Conservation (phyloP, 148 eudicot genomes). For the Amaranthus palmeri region DNA sequence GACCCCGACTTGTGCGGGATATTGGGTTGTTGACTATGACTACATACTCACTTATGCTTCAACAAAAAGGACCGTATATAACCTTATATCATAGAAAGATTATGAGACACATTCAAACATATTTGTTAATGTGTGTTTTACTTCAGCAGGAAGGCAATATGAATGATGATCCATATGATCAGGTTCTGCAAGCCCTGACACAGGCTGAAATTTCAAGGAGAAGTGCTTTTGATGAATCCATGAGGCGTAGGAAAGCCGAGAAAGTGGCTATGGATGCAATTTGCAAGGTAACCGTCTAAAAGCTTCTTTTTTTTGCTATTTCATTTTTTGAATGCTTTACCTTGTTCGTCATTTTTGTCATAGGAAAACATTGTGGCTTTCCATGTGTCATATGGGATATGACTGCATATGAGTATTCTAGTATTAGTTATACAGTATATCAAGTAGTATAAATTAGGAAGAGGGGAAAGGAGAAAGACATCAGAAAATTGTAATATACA, state of each 20-base stretch:
- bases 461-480: no score
- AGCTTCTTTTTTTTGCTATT: background rate
- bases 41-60: no score
- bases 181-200: conserved; percentile 56
- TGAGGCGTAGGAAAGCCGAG: conserved; percentile 64
- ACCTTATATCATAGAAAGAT: no score
- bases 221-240: conserved; percentile 71
- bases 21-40: no score
- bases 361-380: background rate
- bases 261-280: conserved; percentile 56
- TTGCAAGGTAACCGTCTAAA: conserved; percentile 43
- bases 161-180: conserved; percentile 48
- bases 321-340: background rate
- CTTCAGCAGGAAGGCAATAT: conserved; percentile 43
- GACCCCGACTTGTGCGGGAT: no score
- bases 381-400: background rate
- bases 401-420: background rate
- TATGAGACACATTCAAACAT: no score
- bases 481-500: no score
- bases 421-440: no score
- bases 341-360: background rate
- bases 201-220: conserved; percentile 56
- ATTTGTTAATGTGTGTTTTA: conserved; percentile 4
- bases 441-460: no score
- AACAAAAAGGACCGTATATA: no score